Percentiles rank a stretch among this genome's conserved stretches.
Conservation (phyloP, 163 green algal species). For the Scenedesmus sp. region DNA sequence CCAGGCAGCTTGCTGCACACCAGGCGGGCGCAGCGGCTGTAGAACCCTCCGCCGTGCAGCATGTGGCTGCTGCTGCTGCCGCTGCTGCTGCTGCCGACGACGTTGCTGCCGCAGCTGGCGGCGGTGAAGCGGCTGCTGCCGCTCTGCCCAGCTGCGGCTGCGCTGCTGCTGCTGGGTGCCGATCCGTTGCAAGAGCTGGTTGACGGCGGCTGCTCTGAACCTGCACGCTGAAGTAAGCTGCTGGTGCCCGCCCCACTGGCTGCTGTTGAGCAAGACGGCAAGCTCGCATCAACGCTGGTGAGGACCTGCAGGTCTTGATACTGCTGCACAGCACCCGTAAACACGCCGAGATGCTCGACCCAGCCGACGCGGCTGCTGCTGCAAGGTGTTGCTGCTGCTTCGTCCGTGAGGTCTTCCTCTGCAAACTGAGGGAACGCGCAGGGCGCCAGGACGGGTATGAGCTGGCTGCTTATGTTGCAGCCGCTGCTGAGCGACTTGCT, state of each 20-base stretch:
- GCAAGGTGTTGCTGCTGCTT: background rate
- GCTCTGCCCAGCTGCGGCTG: background rate
- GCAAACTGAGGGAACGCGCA: background rate
- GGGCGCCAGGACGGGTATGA: background rate
- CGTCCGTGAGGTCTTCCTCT: background rate
- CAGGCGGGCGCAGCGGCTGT: conserved; percentile 68
- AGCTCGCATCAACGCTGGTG: background rate
- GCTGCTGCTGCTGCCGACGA: conserved; percentile 57
- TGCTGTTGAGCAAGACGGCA: background rate
- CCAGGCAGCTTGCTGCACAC: conserved; percentile 63
- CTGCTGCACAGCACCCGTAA: background rate
- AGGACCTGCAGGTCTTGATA: background rate
- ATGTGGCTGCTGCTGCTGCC: conserved; percentile 64
- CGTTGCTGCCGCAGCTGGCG: conserved; percentile 19
- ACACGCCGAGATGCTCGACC: background rate
- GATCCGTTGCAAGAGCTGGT: background rate
- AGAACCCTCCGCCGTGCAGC: conserved; percentile 66
- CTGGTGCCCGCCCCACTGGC: background rate
- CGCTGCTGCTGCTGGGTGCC: background rate
- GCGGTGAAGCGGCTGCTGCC: background rate
- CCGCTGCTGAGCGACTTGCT: background rate
- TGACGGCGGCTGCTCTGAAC: background rate
- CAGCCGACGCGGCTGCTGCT: background rate
- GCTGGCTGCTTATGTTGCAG: background rate
- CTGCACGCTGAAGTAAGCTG: background rate